These are phyloP conservation scores for Monascus purpureus DNA, from an alignment of 495 filamentous ascomycete genomes.

Conservation along the genomic window DNA sequence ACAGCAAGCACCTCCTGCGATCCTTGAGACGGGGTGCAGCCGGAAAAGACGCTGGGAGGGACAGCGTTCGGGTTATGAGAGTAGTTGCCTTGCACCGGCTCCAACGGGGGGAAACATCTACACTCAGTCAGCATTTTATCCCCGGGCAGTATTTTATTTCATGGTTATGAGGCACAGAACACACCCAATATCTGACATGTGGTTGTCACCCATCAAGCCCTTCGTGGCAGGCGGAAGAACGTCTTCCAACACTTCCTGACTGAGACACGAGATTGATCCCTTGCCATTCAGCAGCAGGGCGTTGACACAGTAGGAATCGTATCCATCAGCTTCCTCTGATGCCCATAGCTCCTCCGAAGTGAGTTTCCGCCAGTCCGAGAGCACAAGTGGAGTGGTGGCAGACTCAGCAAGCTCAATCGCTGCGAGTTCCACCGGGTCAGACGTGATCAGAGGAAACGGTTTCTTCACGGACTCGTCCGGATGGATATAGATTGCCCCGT, in stretches of 20 bases:
- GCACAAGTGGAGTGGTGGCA: constrained; percentile 22
- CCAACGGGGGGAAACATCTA: constrained; percentile 4
- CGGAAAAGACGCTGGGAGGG: constrained; percentile 19
- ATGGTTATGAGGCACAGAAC: constrained; percentile 1
- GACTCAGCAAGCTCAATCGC: constrained; percentile 27
- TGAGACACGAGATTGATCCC: constrained; percentile 34
- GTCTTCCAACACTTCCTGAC: constrained; percentile 20
- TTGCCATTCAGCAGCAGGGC: constrained; percentile 39
- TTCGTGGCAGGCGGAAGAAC: constrained; percentile 14
- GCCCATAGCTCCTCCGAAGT: constrained; percentile 28
- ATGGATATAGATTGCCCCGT: constrained; percentile 29
- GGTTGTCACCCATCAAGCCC: constrained; percentile 14
- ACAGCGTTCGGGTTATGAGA: constrained; percentile 18
- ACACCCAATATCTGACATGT: constrained; percentile 38
- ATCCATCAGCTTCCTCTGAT: constrained; percentile 18
- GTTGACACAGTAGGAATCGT: constrained; percentile 31
- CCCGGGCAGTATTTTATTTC: not conserved
- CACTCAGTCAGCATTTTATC: constrained; percentile 1
- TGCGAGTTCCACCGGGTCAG: constrained; percentile 14
- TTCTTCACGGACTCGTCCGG: no score
- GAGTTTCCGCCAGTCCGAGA: constrained; percentile 41
- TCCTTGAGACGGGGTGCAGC: constrained; percentile 28
- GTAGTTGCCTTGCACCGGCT: constrained; percentile 12
- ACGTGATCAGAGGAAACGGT: constrained; percentile 28
- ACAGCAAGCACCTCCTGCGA: constrained; percentile 20